These are phyloP conservation scores for Marvania coccoides DNA, from an alignment of 139 green algal genomes.

Conservation along the genomic window DNA sequence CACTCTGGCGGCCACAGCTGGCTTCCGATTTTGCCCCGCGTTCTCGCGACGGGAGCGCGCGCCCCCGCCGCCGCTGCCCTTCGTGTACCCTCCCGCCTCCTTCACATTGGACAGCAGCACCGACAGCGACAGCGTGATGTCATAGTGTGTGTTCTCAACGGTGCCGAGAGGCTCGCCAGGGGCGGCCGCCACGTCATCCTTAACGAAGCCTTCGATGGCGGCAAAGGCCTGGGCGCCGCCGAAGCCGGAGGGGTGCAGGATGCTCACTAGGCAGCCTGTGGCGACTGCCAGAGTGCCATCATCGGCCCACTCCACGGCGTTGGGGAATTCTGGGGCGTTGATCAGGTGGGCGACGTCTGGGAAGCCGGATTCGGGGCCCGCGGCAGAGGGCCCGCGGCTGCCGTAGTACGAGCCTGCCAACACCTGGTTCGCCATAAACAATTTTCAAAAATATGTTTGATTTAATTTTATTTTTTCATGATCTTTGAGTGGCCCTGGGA, in stretches of 20 bases:
- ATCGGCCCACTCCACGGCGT: conserved; percentile 36
- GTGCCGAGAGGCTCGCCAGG: not conserved
- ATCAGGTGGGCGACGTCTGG: not conserved
- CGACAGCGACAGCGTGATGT: not conserved
- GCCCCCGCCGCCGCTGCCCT: not conserved
- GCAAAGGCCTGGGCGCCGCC: conserved; percentile 25
- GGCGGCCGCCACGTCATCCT: not conserved
- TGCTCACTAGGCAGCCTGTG: conserved; percentile 4
- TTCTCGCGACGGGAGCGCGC: too few relatives aligned
- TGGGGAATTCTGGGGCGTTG: not conserved
- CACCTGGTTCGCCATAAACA: too few relatives aligned
- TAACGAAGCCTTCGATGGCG: not conserved
- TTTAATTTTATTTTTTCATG: too few relatives aligned
- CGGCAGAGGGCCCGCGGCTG: not conserved
- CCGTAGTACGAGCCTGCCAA: too few relatives aligned
- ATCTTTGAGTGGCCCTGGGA: too few relatives aligned
- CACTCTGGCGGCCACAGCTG: too few relatives aligned
- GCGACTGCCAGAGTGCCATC: conserved; percentile 45
- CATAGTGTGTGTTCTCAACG: not conserved
- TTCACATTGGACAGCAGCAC: not conserved
- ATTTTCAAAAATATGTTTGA: too few relatives aligned
- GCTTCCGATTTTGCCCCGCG: too few relatives aligned
- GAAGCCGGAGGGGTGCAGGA: conserved; percentile 32
- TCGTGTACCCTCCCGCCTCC: not conserved
- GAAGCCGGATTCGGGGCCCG: not conserved